Base-by-base conservation (phyloP, 1,139 yeast species). In the Meyerozyma sp. region DNA sequence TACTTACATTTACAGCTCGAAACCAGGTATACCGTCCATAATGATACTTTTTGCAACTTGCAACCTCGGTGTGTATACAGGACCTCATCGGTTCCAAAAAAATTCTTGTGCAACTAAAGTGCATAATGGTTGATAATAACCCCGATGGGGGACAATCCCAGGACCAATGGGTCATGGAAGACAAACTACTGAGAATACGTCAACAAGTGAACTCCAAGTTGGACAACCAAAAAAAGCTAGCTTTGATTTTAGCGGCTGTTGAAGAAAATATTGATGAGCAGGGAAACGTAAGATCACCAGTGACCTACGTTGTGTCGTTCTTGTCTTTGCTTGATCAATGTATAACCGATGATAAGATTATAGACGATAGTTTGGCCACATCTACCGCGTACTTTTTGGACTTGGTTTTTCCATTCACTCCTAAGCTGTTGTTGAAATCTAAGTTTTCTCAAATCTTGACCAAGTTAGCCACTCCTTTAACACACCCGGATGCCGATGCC, bases 191-290 rank as follows among this genome's bases (percentile, higher is more conserved):
- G 48, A 82, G 81, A 61, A 81, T 90, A 54, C 75, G 96, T 61
- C 56, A 70, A 7, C 96, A 89, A 57, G 67, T 77, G 53, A 75
- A 67, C 49, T 87, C 96, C 23, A 88, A 88, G 61, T 69, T 90
- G 47, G 87, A 84, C 30, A 88, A 89, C 63, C 97, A 90, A 66
- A 85, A 84, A 59, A 90, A 85, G 44, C 63, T 71, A 42, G 77
- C 78, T n/a, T 58, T 89, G 36, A 84, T 91, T 48, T 73, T 93
- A 43, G 77, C 84, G 16, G 96, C 97, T 3, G 93, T 93, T 40
- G 98, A 93, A 62, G 96, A 89, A 54, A 88, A 87, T 53, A 75
- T 93, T 43, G 75, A 76, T 42, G 91, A 85, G 51, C 91, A 86
- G 57, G 75, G 79, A 42, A 79, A 81, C 47, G 76, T 66, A 62